Evolutionary conservation across 305 asterid species (phyloP).

Genomic region (Fraxinus ornus): DNA sequence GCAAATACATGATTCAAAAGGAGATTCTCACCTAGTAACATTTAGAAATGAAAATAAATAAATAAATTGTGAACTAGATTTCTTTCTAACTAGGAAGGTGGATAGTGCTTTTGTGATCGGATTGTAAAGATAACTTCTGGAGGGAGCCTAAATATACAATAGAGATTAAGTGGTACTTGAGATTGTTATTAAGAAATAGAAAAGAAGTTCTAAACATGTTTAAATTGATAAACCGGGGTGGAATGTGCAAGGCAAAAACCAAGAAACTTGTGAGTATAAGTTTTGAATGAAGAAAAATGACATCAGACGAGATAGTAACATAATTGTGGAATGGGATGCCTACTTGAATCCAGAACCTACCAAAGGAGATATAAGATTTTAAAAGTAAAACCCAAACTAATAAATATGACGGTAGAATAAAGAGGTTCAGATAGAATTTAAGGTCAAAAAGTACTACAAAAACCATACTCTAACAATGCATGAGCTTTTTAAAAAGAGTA

Average conservation of each 20-base stretch:
- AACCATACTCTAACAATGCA: background rate
- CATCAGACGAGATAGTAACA: background rate
- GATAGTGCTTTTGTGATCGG: background rate
- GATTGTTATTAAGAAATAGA: background rate
- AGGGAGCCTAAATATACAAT: background rate
- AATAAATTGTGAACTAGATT: background rate
- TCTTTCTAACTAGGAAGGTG: background rate
- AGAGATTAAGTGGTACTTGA: background rate
- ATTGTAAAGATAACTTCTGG: background rate
- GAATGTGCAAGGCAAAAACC: background rate
- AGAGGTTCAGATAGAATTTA: background rate
- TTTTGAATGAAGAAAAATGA: background rate
- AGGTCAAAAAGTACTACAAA: background rate
- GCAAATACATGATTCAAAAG: background rate
- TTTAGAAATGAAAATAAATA: background rate
- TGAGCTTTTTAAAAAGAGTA: background rate
- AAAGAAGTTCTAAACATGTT: background rate
- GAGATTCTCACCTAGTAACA: background rate
- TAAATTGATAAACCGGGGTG: background rate
- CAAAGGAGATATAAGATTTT: background rate
- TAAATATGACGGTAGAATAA: background rate
- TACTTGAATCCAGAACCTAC: background rate
- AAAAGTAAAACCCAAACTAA: background rate
- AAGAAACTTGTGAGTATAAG: background rate
- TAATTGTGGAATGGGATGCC: background rate